phyloP scores from a whole-genome alignment of 345 rosid genomes.

The Eucalyptus curtisii region DNA sequence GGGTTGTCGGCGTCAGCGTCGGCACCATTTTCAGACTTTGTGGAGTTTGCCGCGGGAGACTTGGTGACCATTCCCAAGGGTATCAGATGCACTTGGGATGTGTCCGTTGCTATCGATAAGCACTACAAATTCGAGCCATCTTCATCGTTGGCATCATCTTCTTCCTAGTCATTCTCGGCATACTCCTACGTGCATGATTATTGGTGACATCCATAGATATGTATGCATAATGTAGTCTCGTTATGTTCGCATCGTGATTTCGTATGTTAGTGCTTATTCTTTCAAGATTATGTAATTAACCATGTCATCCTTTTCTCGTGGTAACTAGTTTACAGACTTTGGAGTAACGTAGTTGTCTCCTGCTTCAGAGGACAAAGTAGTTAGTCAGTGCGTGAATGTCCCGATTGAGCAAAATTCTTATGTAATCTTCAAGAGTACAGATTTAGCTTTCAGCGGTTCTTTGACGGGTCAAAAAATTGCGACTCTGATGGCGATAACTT shows the following conservation, averaged over 20 bases:
- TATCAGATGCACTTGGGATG: constrained; percentile 91
- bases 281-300: background rate
- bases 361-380: background rate
- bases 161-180: background rate
- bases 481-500: background rate
- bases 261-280: background rate
- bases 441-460: background rate
- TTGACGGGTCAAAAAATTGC: background rate
- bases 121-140: constrained; percentile 53
- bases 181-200: background rate
- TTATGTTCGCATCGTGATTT: background rate
- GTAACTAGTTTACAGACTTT: background rate
- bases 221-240: background rate
- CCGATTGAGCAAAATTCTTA: background rate
- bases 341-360: background rate
- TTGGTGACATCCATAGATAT: background rate
- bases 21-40: constrained; percentile 15
- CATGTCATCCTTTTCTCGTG: background rate
- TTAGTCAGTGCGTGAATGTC: background rate
- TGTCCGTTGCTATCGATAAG: constrained; percentile 75
- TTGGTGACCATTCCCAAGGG: constrained; percentile 79
- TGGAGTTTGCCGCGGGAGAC: constrained; percentile 94
- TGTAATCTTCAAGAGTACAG: background rate
- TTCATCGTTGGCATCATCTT: background rate
- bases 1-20: background rate